Conservation (phyloP, 257 asterid genomes). For the Misopates orontium region DNA sequence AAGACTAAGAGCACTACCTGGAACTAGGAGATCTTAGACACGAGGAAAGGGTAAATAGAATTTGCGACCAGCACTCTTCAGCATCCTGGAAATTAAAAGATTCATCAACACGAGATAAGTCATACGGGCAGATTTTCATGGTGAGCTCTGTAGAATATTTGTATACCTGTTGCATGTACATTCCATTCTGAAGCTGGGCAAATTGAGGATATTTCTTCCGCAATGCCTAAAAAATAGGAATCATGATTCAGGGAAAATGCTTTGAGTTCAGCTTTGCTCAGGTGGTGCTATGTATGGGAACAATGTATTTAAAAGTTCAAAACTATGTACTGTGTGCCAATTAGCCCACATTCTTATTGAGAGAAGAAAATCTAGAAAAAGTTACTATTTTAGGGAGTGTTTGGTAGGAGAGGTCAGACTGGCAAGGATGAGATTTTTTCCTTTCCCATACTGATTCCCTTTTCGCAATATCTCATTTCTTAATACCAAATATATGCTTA, state of each 20-base stretch:
- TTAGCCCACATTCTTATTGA: background rate
- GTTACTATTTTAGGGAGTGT: background rate
- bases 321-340: background rate
- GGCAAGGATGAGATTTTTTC: too few species aligned
- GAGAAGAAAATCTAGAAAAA: constrained; percentile 10
- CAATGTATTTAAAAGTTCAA: constrained; percentile 20
- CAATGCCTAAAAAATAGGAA: constrained; percentile 59
- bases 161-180: constrained; percentile 95
- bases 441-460: background rate
- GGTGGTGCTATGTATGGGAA: background rate
- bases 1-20: constrained; percentile 50
- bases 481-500: too few species aligned
- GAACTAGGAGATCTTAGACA: constrained; percentile 61
- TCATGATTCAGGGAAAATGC: constrained; percentile 3
- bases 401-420: background rate
- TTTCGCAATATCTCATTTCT: too few species aligned
- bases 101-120: constrained; percentile 22
- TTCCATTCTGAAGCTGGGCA: constrained; percentile 94
- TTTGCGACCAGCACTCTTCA: constrained; percentile 99
- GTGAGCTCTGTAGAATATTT: constrained; percentile 22
- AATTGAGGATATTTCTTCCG: constrained; percentile 97
- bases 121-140: constrained; percentile 4
- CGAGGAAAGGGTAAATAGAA: constrained; percentile 80
- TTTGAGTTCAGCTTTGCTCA: constrained; percentile 11
- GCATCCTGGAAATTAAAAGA: constrained; percentile 73